Base-by-base conservation (phyloP, 257 asterid species). In the Apocynum venetum region DNA sequence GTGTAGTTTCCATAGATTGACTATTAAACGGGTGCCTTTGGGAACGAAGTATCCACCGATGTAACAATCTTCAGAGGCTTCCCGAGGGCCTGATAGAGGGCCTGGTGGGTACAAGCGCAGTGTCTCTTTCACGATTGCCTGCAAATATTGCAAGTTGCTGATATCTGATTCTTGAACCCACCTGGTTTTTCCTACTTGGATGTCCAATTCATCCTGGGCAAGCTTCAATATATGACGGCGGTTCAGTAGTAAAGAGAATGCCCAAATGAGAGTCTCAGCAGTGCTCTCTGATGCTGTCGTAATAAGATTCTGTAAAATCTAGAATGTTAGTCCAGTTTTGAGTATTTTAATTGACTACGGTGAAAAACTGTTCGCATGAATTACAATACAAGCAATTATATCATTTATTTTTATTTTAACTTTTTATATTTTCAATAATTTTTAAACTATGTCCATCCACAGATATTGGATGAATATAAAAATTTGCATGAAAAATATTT, bases 101-200 rank as follows among this genome's bases (percentile, higher is more conserved):
- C 92, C 96, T 1, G 92, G 91, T 11, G 96, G 96, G 82, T 86
- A 89, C 64, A 91, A 38, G n/a, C 92, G 86, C 0, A 91, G 69
- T 0, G 92, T 87, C 57, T 90, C 96, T 60, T 89, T 86, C 36
- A 90, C 78, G 20, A 87, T 77, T 13, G 96, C 87, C 55, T 86
- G 86, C 1, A 90, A 41, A 82, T 86, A 87, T 3, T 8, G 49
- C 36, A 90, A 84, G 75, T 81, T 80, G 72, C 74, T 70, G 61
- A 90, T 80, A 78, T 90, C 92, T n/a, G 91, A 78, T 61, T 90
- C 96, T 75, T 86, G 84, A 59, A 86, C 87, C 84, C 83, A 80
- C 79, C 80, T 86, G 36, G 81, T 35, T 49, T n/a, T 72, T 1
- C 93, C 96, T 2, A 90, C 52, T 0, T 74, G 80, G 53, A 52